Base-by-base conservation (phyloP, 805 yeast genomes). In the Wickerhamiella musiphila region DNA sequence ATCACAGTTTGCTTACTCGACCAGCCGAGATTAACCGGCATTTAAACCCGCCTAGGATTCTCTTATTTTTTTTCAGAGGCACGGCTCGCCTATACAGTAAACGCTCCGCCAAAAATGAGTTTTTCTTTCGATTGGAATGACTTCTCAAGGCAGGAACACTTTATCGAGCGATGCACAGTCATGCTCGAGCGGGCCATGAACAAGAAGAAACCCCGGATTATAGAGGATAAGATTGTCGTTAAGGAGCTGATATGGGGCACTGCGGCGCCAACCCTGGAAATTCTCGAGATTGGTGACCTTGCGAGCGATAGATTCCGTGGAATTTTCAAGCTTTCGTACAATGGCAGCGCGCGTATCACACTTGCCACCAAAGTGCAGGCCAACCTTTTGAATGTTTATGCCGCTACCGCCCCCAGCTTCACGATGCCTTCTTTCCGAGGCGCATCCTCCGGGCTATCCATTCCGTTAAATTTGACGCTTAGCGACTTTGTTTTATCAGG, bases 321-420 rank as follows among this genome's bases (percentile, higher is more conserved):
- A 2, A 79, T 78, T 14, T 79, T 78, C 60, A 78, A 78, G 45
- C 65, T 78, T 39, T 70, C 68, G 43, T 78, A 79, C 49, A 59
- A 61, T 29, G 93, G 93, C 2, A 81, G 76, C 49, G 79, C 82
- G 13, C 68, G 68, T 34, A 67, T 78, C 33, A 74, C 83, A 1
- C 60, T 79, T 32, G 76, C 71, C 33, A 78, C 92, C 1, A 71
- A 74, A 35, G 81, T 82, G 10, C 83, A 79, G 52, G 93, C 93
- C 1, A 81, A 81, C 52, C 77, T 90, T 5, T 58, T 82, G 33
- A 73, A 74, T 37, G 78, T 78, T 18, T 73, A 77, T 50, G 36
- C 50, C 8, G 55, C 52, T 26, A 46, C 52, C 18, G 45, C 54
- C 4, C 60, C 65, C 24, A 14, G n/a, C 10, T 82, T 79, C 48